These are phyloP conservation scores for Aspergillus sp. DNA, from an alignment of 2,329 filamentous ascomycete species.

Conservation along the genomic window DNA sequence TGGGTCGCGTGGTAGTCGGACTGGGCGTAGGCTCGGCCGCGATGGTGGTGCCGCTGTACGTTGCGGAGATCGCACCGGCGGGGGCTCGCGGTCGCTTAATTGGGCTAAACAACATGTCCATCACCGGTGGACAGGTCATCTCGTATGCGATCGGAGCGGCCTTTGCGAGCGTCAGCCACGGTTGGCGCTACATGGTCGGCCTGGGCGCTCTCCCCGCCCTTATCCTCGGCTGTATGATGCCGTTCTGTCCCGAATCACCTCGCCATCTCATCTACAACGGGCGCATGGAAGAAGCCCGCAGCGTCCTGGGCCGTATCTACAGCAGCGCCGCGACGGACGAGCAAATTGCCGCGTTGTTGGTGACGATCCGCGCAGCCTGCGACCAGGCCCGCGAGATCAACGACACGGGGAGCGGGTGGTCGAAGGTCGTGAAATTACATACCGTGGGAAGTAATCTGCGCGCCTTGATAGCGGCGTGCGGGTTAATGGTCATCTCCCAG, in stretches of 20 bases:
- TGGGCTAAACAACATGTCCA: conserved; percentile 49
- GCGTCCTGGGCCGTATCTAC: conserved; percentile 36
- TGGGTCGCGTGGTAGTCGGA: conserved; percentile 51
- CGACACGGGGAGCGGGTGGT: conserved; percentile 45
- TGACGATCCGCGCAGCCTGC: conserved; percentile 44
- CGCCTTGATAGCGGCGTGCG: conserved; percentile 50
- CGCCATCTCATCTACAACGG: conserved; percentile 27
- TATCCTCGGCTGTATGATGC: conserved; percentile 46
- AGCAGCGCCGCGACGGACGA: conserved; percentile 33
- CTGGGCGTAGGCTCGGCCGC: conserved; percentile 53
- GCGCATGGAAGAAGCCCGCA: conserved; percentile 28
- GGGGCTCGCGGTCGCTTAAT: conserved; percentile 47
- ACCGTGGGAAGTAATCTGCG: conserved; percentile 38
- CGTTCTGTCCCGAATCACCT: conserved; percentile 44
- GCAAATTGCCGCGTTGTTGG: conserved; percentile 50
- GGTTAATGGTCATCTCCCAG: conserved; percentile 51
- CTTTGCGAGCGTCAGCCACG: conserved; percentile 44
- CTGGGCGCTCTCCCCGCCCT: conserved; percentile 52
- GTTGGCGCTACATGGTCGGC: conserved; percentile 56
- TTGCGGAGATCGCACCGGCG: conserved; percentile 54
- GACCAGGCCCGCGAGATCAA: conserved; percentile 44
- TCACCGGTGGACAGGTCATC: conserved; percentile 47
- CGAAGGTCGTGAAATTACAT: conserved; percentile 51
- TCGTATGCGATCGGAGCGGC: conserved; percentile 47
- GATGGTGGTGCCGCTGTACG: conserved; percentile 52